These are phyloP conservation scores for Barnettozyma wickerhamii DNA, from an alignment of 805 yeast genomes.

Conservation along the genomic window DNA sequence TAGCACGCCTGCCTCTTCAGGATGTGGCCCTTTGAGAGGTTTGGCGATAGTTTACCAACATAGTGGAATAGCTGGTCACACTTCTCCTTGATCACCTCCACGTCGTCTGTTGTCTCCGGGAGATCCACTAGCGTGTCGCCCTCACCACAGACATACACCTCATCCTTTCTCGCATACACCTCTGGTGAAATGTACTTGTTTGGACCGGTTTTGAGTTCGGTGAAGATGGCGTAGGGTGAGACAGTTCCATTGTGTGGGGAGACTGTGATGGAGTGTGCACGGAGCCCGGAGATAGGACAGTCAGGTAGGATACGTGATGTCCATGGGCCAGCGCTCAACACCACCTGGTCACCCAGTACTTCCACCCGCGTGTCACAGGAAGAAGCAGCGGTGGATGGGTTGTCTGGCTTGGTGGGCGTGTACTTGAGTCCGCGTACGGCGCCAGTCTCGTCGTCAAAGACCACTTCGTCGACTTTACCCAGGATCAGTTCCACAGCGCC, in stretches of 20 bases:
- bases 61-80: slow-evolving; percentile 83
- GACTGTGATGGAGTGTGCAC: slow-evolving; percentile 94
- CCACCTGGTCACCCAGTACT: slow-evolving; percentile 69
- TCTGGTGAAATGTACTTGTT: slow-evolving; percentile 82
- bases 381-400: no score
- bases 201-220: slow-evolving; percentile 75
- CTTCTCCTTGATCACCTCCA: slow-evolving; percentile 77
- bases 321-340: slow-evolving; percentile 95
- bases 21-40: slow-evolving; percentile 68
- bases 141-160: slow-evolving; percentile 96
- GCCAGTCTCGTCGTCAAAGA: slow-evolving; percentile 58
- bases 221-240: slow-evolving; percentile 91
- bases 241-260: slow-evolving; percentile 74
- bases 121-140: slow-evolving; percentile 87
- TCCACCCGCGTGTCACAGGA: slow-evolving; percentile 38
- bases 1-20: slow-evolving; percentile 90
- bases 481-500: slow-evolving; percentile 81
- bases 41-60: slow-evolving; percentile 72
- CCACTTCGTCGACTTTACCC: slow-evolving; percentile 75
- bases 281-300: slow-evolving; percentile 89
- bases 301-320: slow-evolving; percentile 85
- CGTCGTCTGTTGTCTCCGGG: slow-evolving; percentile 93
- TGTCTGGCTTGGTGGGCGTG: slow-evolving; percentile 30
- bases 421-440: slow-evolving; percentile 72
- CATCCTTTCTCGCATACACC: slow-evolving; percentile 91